Percentiles rank a stretch among this genome's conserved stretches.
These are phyloP conservation scores for Verticillium alfalfae DNA, from an alignment of 2,329 filamentous ascomycete species.

Conservation along the genomic window DNA sequence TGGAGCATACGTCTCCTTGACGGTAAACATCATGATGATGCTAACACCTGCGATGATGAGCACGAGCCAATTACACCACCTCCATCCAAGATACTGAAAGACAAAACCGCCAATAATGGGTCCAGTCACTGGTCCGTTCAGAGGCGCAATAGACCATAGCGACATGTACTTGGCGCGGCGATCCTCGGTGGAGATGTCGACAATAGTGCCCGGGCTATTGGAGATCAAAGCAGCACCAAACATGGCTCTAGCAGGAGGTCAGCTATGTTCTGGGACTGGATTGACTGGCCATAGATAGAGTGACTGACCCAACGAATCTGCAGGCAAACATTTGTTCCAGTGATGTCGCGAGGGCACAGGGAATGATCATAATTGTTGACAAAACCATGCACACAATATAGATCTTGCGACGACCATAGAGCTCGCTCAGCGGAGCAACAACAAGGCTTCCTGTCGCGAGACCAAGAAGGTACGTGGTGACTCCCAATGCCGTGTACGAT, in stretches of 20 bases:
- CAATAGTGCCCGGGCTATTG: conserved; percentile 76
- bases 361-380: conserved; percentile 66
- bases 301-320: conserved; percentile 62
- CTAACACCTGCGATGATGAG: conserved; percentile 65
- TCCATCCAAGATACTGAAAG: conserved; percentile 73
- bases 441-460: conserved; percentile 67
- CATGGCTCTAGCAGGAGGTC: conserved; percentile 25
- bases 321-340: conserved; percentile 64
- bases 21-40: conserved; percentile 50
- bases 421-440: conserved; percentile 67
- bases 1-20: conserved; percentile 74
- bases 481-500: conserved; percentile 64
- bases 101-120: conserved; percentile 79
- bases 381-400: conserved; percentile 60
- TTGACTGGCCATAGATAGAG: background rate
- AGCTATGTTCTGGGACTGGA: conserved; percentile 15
- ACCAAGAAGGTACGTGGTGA: conserved; percentile 75
- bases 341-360: conserved; percentile 64
- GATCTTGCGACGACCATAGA: conserved; percentile 63
- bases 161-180: conserved; percentile 78
- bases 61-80: conserved; percentile 81
- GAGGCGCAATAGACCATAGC: conserved; percentile 76
- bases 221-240: conserved; percentile 76
- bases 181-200: conserved; percentile 77
- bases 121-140: conserved; percentile 61